Conservation (phyloP, 192 early-diverging fungal species). For the Coemansia sp. region DNA sequence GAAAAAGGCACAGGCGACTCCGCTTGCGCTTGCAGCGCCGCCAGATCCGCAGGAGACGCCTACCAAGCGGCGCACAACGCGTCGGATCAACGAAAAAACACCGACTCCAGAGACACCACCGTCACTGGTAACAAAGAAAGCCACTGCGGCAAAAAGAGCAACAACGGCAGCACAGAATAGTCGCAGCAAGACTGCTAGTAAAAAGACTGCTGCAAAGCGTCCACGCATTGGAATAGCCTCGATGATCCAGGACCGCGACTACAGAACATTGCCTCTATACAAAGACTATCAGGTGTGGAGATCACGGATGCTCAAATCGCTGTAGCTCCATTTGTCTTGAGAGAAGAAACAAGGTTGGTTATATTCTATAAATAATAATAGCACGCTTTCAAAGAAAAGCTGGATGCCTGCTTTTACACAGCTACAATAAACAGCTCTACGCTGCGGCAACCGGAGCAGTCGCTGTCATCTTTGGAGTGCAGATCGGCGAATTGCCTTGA, state of each 20-base stretch:
- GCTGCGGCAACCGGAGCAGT: slow-evolving; percentile 9
- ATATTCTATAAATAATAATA: no score
- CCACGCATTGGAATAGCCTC: slow-evolving; percentile 45
- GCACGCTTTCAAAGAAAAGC: no score
- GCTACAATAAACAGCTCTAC: neutral
- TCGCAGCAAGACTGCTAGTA: neutral
- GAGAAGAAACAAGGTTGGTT: no score
- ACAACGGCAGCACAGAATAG: neutral
- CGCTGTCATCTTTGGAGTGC: slow-evolving; percentile 7
- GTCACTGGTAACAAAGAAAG: neutral
- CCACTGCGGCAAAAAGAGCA: neutral
- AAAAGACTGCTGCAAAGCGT: slow-evolving; percentile 14
- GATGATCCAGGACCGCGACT: slow-evolving; percentile 51
- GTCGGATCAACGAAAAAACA: neutral
- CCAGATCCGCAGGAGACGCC: slow-evolving; percentile 1
- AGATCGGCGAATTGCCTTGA: neutral
- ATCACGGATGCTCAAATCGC: slow-evolving; percentile 10
- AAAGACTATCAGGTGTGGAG: slow-evolving; percentile 38
- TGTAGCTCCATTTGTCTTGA: neutral
- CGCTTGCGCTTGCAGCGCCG: neutral
- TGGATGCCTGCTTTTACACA: neutral
- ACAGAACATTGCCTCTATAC: slow-evolving; percentile 27
- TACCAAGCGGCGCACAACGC: neutral
- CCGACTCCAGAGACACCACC: neutral
- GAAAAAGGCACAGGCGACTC: neutral